Evolutionary conservation across 2,329 filamentous ascomycete genomes (phyloP), one percentile per base, ranked within the genome.

Genomic region (Penicillium sclerotigenum): DNA sequence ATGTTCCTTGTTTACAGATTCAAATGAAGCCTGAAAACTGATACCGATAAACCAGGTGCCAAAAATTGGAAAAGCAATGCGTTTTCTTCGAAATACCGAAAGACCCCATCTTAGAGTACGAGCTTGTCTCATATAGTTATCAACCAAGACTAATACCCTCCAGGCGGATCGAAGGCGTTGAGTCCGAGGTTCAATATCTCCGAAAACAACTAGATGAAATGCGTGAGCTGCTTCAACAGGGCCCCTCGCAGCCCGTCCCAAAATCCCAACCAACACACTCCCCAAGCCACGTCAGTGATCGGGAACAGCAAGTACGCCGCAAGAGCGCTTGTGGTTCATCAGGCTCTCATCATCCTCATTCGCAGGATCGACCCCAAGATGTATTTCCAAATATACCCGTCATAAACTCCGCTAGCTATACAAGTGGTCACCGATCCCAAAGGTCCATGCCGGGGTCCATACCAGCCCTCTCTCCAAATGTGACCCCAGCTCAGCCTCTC

Each of bases 21-120:
- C 33, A 10, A 33, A 20, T 14, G 10, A 8, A 36, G 10, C 3
- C 3, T n/a, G n/a, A 10, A 6, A 16, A 4, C 5, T 29, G 14
- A 29, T 31, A 28, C 9, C n/a, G 60, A 11, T 8, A 5, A 37
- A 14, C 16, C 5, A 42, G 72, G 58, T 75, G 73, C 36, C 63
- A 67, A 11, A 72, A 68, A 34, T 33, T 71, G 9, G 68, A 66
- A 11, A 74, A 72, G n/a, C 63, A 63, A 60, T 75, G 73, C 22
- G 57, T 73, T 0, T 74, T 74, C 56, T 71, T 73, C 38, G 69
- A 73, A 18, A 60, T 66, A 13, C 72, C 73, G 0, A 71, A 66
- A 50, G 69, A 72, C 41, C 67, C 68, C 2, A 50, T 63, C 9
- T 57, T 56, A 3, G 62, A 68, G 71, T 73, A 64, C 22, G 67